Conservation (phyloP, 2,329 filamentous ascomycete genomes). For the Fusarium sp. region DNA sequence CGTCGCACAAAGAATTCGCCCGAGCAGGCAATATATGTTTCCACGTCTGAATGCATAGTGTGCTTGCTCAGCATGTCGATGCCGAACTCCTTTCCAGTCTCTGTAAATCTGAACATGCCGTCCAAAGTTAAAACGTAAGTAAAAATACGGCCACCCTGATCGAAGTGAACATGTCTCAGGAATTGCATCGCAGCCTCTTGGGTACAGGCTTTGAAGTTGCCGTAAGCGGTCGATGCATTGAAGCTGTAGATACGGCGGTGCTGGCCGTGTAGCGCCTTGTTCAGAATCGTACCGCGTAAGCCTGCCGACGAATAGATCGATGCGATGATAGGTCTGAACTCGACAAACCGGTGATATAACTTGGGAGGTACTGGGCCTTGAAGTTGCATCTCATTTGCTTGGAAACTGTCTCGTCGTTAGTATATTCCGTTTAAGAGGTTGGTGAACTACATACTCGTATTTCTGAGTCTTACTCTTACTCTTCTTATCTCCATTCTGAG, state of each 20-base stretch:
- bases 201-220: slow-evolving; percentile 73
- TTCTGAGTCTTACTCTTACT: slow-evolving; percentile 71
- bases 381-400: slow-evolving; percentile 91
- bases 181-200: slow-evolving; percentile 81
- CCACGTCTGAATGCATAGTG: slow-evolving; percentile 95
- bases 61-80: slow-evolving; percentile 95
- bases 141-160: slow-evolving; percentile 86
- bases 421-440: not conserved
- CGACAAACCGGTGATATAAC: slow-evolving; percentile 92
- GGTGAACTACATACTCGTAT: slow-evolving; percentile 74
- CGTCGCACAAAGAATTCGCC: slow-evolving; percentile 93
- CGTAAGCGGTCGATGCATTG: slow-evolving; percentile 79
- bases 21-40: slow-evolving; percentile 89
- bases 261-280: slow-evolving; percentile 89
- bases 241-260: slow-evolving; percentile 92
- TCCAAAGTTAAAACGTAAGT: slow-evolving; percentile 94
- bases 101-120: slow-evolving; percentile 88
- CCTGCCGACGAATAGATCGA: slow-evolving; percentile 87
- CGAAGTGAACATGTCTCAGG: slow-evolving; percentile 86
- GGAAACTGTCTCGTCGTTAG: slow-evolving; percentile 71
- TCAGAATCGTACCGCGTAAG: slow-evolving; percentile 81
- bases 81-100: slow-evolving; percentile 95
- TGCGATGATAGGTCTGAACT: slow-evolving; percentile 90
- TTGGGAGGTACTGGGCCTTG: slow-evolving; percentile 82
- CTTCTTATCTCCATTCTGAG: slow-evolving; percentile 53